phyloP scores from a whole-genome alignment of 2,329 filamentous ascomycete species.

The Trichoderma aggressivum region DNA sequence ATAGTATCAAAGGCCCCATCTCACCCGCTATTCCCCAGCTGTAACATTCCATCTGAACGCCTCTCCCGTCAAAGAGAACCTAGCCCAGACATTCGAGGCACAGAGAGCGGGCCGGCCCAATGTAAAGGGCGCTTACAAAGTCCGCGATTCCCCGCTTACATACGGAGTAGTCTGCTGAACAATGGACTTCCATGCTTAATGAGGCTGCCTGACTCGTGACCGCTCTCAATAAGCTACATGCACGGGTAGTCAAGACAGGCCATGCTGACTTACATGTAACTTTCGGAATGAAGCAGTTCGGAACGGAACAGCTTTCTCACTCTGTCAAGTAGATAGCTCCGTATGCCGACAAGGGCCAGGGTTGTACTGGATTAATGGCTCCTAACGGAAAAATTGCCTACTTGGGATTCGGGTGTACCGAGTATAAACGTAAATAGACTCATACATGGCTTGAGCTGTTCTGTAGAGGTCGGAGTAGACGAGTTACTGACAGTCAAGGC shows the following conservation, averaged over 20 bases:
- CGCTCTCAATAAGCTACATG: background rate
- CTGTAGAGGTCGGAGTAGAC: background rate
- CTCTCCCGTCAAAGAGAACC: background rate
- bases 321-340: background rate
- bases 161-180: background rate
- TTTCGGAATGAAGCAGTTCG: background rate
- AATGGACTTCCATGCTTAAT: background rate
- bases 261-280: background rate
- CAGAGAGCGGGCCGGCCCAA: background rate
- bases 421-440: background rate
- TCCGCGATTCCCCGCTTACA: background rate
- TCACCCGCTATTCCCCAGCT: background rate
- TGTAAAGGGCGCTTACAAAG: background rate
- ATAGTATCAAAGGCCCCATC: background rate
- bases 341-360: background rate
- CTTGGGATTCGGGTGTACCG: background rate
- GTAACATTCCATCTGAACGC: background rate
- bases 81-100: background rate
- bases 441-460: background rate
- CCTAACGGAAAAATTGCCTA: background rate
- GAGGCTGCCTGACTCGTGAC: background rate
- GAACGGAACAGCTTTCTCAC: background rate
- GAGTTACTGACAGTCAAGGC: background rate
- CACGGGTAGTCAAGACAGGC: background rate
- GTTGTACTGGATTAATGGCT: background rate